Evolutionary conservation across 768 basidiomycete genomes (phyloP).

Genomic region (Rhizopogon vesiculosus): DNA sequence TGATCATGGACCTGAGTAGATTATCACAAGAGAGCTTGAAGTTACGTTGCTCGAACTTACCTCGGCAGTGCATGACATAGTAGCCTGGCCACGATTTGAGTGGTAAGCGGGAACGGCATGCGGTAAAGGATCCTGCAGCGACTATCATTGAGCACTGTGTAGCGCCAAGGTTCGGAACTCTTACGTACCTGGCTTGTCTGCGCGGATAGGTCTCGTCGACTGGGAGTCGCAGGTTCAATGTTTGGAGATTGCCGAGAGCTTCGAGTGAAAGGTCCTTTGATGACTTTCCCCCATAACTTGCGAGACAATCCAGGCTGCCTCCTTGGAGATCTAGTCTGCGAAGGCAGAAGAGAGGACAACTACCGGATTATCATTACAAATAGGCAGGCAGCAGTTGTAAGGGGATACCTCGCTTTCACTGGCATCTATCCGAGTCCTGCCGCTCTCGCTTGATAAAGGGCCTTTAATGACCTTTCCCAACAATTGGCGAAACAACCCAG

Average conservation of each 20-base stretch:
- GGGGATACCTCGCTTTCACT: too few relatives aligned
- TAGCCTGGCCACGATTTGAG: neutral
- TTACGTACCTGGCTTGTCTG: neutral
- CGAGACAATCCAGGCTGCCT: too few relatives aligned
- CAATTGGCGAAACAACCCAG: too few relatives aligned
- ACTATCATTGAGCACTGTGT: neutral
- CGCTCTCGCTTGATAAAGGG: too few relatives aligned
- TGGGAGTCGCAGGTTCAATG: neutral
- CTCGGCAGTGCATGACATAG: neutral
- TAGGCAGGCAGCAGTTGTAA: too few relatives aligned
- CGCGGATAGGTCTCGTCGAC: neutral
- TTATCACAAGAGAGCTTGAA: neutral
- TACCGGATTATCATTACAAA: too few relatives aligned
- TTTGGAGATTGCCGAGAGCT: neutral
- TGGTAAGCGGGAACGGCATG: neutral
- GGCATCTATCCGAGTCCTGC: too few relatives aligned
- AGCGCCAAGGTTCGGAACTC: neutral
- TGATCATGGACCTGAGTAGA: neutral
- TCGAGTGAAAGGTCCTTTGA: too few relatives aligned
- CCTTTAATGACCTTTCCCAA: too few relatives aligned
- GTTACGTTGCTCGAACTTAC: neutral
- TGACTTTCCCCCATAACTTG: too few relatives aligned
- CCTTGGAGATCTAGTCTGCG: too few relatives aligned
- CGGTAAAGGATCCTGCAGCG: neutral
- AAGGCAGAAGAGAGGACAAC: too few relatives aligned